Evolutionary conservation across 2,329 filamentous ascomycete species (phyloP).

Genomic region (Pseudogymnoascus sp.): DNA sequence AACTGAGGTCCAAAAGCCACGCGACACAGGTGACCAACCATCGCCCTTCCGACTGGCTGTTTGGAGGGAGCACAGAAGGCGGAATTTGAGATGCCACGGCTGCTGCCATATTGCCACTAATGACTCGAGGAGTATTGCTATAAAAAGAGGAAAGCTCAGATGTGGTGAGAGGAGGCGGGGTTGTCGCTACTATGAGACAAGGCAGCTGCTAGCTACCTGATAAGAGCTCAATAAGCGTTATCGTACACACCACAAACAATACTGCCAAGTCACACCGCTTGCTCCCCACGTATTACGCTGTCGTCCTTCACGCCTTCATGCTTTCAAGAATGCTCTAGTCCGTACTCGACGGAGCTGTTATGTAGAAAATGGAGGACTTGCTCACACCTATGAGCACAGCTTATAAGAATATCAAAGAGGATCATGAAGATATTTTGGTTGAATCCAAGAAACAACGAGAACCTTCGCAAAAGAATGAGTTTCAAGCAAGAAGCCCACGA

Average conservation of each 20-base stretch:
- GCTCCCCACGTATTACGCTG: neutral
- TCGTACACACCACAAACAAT: neutral
- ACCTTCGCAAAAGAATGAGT: neutral
- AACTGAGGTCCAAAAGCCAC: neutral
- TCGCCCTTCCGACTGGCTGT: neutral
- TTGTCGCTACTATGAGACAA: slow-evolving; percentile 1
- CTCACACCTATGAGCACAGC: slow-evolving; percentile 41
- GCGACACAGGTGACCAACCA: neutral
- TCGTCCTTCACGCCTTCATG: neutral
- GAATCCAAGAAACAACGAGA: slow-evolving; percentile 13
- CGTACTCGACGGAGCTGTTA: slow-evolving; percentile 9
- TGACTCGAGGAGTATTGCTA: neutral
- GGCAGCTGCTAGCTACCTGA: neutral
- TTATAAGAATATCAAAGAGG: slow-evolving; percentile 20
- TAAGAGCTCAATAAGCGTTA: slow-evolving; percentile 9
- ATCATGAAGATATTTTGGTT: slow-evolving; percentile 18
- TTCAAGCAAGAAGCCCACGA: slow-evolving; percentile 24
- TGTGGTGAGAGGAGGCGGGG: neutral
- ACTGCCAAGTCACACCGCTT: neutral
- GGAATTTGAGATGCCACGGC: neutral
- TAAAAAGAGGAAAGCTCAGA: neutral
- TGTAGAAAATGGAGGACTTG: slow-evolving; percentile 40
- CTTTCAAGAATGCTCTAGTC: neutral
- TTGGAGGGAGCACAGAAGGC: neutral
- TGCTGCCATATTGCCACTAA: neutral